Percentiles rank a stretch among this genome's conserved stretches.
These are phyloP conservation scores for Amborella trichopoda DNA, from an alignment of 164 flowering plant genomes.

Conservation along the genomic window DNA sequence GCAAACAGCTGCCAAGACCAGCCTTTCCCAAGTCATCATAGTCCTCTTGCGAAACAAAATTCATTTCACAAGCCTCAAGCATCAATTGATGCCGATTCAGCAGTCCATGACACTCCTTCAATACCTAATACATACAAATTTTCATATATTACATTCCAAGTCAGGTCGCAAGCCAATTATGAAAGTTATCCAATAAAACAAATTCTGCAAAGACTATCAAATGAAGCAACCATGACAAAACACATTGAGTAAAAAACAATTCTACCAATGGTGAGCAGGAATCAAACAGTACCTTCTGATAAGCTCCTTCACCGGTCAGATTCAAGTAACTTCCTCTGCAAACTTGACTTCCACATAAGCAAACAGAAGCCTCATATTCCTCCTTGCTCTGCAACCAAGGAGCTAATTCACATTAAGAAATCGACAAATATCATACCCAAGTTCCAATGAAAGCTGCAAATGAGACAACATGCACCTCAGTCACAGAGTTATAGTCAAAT, in stretches of 20 bases:
- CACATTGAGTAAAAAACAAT: background rate
- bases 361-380: conserved; percentile 96
- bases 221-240: background rate
- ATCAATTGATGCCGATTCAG: conserved; percentile 71
- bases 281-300: conserved; percentile 48
- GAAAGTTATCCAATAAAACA: too few species aligned
- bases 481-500: conserved; percentile 97
- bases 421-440: background rate
- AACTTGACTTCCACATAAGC: conserved; percentile 96
- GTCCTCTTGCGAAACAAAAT: conserved; percentile 79
- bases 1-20: conserved; percentile 90
- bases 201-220: background rate
- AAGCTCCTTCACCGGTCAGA: conserved; percentile 95
- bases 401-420: background rate
- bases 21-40: conserved; percentile 80
- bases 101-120: conserved; percentile 85
- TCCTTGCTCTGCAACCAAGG: conserved; percentile 71
- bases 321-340: conserved; percentile 98
- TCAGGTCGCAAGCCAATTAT: too few species aligned
- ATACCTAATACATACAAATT: conserved; percentile 33
- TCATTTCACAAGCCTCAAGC: conserved; percentile 83
- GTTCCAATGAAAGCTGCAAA: background rate
- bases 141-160: too few species aligned
- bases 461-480: conserved; percentile 61
- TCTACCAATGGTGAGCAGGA: background rate